Conservation (phyloP, 2,329 filamentous ascomycete genomes). For the Ophiocordyceps camponoti-floridani region DNA sequence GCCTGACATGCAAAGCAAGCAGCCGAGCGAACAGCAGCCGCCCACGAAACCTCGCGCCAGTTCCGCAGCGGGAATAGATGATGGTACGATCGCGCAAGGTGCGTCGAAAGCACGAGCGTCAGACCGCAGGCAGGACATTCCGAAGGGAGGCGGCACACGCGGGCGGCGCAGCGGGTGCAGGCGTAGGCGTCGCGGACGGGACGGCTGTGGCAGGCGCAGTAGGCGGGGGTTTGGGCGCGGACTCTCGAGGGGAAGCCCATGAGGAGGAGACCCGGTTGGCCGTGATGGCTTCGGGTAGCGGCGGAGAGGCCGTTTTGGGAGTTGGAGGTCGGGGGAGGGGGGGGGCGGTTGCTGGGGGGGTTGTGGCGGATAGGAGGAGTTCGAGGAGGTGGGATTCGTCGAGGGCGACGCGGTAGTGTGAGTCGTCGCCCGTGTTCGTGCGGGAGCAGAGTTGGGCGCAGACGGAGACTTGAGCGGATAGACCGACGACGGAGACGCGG, state of each 20-base stretch:
- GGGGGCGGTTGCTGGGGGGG: constrained; percentile 54
- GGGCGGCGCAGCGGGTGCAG: constrained; percentile 74
- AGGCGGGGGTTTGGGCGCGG: constrained; percentile 42
- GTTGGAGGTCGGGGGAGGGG: too few species aligned
- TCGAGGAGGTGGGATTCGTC: constrained; percentile 66
- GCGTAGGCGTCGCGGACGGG: constrained; percentile 72
- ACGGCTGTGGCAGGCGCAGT: constrained; percentile 82
- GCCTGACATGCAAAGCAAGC: constrained; percentile 67
- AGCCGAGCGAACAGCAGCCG: constrained; percentile 39
- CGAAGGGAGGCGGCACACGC: constrained; percentile 77
- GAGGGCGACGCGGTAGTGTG: constrained; percentile 66
- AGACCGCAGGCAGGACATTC: constrained; percentile 85
- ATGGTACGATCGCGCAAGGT: constrained; percentile 83
- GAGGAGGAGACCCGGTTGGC: constrained; percentile 58
- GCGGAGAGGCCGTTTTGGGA: too few species aligned
- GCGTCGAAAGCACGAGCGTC: constrained; percentile 85
- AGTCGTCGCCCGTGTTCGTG: constrained; percentile 67
- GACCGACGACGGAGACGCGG: constrained; percentile 72
- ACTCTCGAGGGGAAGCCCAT: constrained; percentile 94
- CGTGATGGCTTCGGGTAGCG: constrained; percentile 28
- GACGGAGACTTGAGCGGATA: constrained; percentile 82
- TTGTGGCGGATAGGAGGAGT: constrained; percentile 75
- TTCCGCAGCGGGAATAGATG: constrained; percentile 81
- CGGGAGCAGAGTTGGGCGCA: constrained; percentile 76
- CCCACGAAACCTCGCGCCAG: constrained; percentile 82